phyloP scores from a whole-genome alignment of 352 stramenopile species.

The Peronosclerospora sorghi region DNA sequence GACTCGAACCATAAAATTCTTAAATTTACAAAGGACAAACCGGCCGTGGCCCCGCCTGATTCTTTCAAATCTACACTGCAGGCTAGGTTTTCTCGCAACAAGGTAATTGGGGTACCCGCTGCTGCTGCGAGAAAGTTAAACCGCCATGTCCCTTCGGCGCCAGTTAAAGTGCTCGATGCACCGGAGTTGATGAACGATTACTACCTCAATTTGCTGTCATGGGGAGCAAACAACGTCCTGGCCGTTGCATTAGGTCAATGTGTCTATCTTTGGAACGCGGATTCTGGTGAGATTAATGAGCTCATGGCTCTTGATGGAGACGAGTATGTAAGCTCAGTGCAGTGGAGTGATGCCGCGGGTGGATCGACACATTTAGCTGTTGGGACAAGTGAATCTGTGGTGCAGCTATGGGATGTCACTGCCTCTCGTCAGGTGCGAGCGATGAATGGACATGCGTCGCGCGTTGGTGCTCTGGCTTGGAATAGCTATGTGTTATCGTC shows the following conservation, averaged over 20 bases:
- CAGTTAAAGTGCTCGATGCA: conserved; percentile 93
- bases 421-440: conserved; percentile 87
- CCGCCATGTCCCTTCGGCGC: conserved; percentile 93
- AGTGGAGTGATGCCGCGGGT: conserved; percentile 86
- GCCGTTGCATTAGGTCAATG: conserved; percentile 94
- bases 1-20: conserved; percentile 90
- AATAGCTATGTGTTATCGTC: conserved; percentile 91
- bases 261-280: conserved; percentile 98
- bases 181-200: conserved; percentile 98
- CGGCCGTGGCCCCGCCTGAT: conserved; percentile 80
- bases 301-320: conserved; percentile 82
- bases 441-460: conserved; percentile 87
- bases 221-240: conserved; percentile 93
- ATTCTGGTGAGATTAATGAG: conserved; percentile 92
- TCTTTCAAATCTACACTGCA: conserved; percentile 94
- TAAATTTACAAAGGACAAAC: conserved; percentile 95
- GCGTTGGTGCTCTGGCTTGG: conserved; percentile 93
- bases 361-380: conserved; percentile 86
- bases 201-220: conserved; percentile 98
- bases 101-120: conserved; percentile 54
- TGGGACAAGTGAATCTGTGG: conserved; percentile 88
- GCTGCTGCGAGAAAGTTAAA: conserved; percentile 82
- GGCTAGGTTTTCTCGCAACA: conserved; percentile 92
- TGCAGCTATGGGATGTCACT: conserved; percentile 97
- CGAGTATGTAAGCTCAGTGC: conserved; percentile 95